Conservation (phyloP, 2,329 filamentous ascomycete species). For the Alternaria brassicae region DNA sequence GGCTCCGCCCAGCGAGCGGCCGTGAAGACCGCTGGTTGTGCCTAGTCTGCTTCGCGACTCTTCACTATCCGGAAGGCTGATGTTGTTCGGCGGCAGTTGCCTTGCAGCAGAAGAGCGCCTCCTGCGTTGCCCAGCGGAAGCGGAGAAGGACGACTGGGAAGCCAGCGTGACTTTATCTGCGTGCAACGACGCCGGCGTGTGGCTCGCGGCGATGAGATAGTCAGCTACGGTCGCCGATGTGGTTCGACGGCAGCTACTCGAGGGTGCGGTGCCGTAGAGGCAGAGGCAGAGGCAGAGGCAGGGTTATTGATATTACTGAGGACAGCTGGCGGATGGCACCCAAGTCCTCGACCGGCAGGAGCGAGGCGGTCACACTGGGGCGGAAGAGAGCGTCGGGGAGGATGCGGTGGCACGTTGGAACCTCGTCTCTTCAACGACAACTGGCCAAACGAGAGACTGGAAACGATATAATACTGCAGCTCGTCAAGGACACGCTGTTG, state of each 20-base stretch:
- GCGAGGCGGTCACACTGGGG: constrained; percentile 33
- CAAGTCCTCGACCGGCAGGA: constrained; percentile 23
- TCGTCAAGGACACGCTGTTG: constrained; percentile 20
- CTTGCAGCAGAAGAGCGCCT: constrained; percentile 51
- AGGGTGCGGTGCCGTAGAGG: constrained; percentile 28
- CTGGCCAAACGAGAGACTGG: constrained; percentile 15
- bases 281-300: constrained; percentile 34
- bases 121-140: constrained; percentile 50
- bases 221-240: constrained; percentile 19
- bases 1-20: constrained; percentile 41
- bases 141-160: constrained; percentile 48
- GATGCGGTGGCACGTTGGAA: constrained; percentile 32
- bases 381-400: constrained; percentile 24
- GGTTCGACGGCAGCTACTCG: constrained; percentile 12
- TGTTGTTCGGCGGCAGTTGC: constrained; percentile 40
- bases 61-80: constrained; percentile 40
- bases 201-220: constrained; percentile 28
- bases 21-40: constrained; percentile 44
- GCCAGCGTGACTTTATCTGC: constrained; percentile 47
- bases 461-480: constrained; percentile 16
- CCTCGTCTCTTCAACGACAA: constrained; percentile 19
- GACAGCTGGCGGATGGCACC: constrained; percentile 36
- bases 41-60: constrained; percentile 37
- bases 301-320: constrained; percentile 27
- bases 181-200: constrained; percentile 32